These are phyloP conservation scores for Porphyrellus cyaneotinctus DNA, from an alignment of 768 basidiomycete genomes.

Conservation along the genomic window DNA sequence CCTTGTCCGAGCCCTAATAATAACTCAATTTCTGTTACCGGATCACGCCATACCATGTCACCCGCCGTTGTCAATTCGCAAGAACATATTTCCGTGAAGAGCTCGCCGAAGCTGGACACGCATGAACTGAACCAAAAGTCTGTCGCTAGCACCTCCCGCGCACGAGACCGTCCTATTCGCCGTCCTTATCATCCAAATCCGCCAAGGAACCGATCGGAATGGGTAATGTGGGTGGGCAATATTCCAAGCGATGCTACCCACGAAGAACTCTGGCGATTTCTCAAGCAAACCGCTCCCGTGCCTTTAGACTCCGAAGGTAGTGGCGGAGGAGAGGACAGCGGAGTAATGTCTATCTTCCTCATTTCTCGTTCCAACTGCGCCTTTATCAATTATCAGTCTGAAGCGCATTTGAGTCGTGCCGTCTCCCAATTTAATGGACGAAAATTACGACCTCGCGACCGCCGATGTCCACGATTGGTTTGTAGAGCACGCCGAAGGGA, in stretches of 20 bases:
- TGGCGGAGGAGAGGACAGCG: constrained; percentile 30
- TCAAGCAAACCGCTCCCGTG: constrained; percentile 41
- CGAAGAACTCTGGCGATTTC: constrained; percentile 84
- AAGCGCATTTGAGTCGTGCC: constrained; percentile 58
- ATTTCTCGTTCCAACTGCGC: constrained; percentile 95
- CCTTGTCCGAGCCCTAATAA: neutral
- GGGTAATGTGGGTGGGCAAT: constrained; percentile 98
- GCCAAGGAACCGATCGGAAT: constrained; percentile 74
- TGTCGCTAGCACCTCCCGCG: constrained; percentile 1
- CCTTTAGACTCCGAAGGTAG: constrained; percentile 2
- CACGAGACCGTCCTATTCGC: constrained; percentile 36
- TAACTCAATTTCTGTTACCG: neutral
- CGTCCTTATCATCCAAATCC: constrained; percentile 67
- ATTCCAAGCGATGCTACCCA: constrained; percentile 79
- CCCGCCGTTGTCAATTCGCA: neutral
- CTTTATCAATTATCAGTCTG: constrained; percentile 82
- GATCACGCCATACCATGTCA: neutral
- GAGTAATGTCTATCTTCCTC: constrained; percentile 83
- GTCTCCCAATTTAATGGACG: constrained; percentile 71
- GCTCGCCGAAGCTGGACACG: neutral
- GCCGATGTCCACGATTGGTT: constrained; percentile 71
- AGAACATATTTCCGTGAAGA: constrained; percentile 3
- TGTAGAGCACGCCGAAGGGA: constrained; percentile 78
- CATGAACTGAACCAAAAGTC: neutral
- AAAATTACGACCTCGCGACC: constrained; percentile 64